Evolutionary conservation across 805 yeast genomes (phyloP).

Genomic region (Candida glaebosa): DNA sequence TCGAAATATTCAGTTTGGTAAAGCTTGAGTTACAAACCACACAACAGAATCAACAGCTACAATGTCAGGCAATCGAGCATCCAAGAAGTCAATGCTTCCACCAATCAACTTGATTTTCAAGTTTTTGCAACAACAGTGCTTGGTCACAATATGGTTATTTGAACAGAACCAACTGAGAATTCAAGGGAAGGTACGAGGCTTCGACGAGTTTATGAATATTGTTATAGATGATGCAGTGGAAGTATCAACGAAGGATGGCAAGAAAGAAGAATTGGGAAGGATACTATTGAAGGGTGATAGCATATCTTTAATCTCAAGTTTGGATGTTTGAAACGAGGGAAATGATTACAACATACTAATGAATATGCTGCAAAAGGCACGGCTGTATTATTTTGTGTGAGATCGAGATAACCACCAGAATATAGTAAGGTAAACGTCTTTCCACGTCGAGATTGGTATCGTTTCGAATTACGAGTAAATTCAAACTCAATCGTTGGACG

Average conservation of each 20-base stretch:
- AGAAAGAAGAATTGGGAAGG: constrained; percentile 59
- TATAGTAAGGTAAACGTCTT: no score
- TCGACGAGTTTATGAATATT: constrained; percentile 95
- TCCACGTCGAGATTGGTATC: no score
- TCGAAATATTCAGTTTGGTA: not conserved
- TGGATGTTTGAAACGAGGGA: constrained; percentile 23
- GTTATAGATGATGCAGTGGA: constrained; percentile 64
- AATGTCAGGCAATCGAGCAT: constrained; percentile 6
- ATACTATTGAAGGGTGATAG: constrained; percentile 91
- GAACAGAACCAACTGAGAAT: constrained; percentile 78
- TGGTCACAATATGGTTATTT: constrained; percentile 82
- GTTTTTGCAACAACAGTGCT: constrained; percentile 75
- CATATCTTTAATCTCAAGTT: constrained; percentile 63
- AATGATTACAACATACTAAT: not conserved
- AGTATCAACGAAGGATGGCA: constrained; percentile 49
- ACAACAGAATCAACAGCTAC: not conserved
- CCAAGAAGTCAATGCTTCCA: constrained; percentile 55
- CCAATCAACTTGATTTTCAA: constrained; percentile 91
- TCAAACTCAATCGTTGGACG: no score
- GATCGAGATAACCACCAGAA: no score
- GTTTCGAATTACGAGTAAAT: no score
- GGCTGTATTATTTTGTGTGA: no score
- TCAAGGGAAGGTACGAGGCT: constrained; percentile 84
- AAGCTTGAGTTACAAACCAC: not conserved
- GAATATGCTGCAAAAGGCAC: no score